Conservation (phyloP, 1,284 basidiomycete genomes). For the Mycena sp. region DNA sequence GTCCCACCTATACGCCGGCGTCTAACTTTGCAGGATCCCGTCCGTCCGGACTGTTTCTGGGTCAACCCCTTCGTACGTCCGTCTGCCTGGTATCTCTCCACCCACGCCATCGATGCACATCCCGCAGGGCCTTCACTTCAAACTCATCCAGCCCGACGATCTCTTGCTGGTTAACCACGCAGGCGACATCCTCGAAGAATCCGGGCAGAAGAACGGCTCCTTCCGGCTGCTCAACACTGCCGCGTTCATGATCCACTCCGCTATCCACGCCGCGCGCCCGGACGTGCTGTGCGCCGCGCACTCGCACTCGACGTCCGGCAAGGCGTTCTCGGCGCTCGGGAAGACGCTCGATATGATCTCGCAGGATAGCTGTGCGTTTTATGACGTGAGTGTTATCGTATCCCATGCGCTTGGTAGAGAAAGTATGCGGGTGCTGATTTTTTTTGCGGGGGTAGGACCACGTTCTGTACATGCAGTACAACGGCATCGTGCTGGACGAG, state of each 20-base stretch:
- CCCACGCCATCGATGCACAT: no score
- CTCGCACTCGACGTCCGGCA: constrained; percentile 71
- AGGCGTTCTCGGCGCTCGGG: constrained; percentile 68
- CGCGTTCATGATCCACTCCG: constrained; percentile 44
- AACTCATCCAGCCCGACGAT: constrained; percentile 6
- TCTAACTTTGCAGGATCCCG: constrained; percentile 49
- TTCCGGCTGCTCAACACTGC: constrained; percentile 12
- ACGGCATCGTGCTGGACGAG: constrained; percentile 64
- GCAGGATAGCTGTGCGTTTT: constrained; percentile 59
- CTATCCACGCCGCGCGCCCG: constrained; percentile 68
- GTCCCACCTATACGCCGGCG: not conserved
- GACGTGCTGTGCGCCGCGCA: no score
- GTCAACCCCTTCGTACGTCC: constrained; percentile 54
- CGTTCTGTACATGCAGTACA: constrained; percentile 56
- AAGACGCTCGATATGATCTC: constrained; percentile 61
- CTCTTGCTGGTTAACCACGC: constrained; percentile 9
- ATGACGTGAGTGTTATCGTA: constrained; percentile 36
- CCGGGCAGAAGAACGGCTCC: not conserved
- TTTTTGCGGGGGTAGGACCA: constrained; percentile 28
- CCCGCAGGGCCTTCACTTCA: constrained; percentile 19
- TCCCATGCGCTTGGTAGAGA: no score
- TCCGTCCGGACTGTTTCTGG: constrained; percentile 63
- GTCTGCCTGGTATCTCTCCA: no score
- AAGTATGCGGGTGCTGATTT: not conserved
- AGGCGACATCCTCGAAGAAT: not conserved